These are phyloP conservation scores for Pseudozyma tsukubaensis DNA, from an alignment of 1,284 basidiomycete species.

Conservation along the genomic window DNA sequence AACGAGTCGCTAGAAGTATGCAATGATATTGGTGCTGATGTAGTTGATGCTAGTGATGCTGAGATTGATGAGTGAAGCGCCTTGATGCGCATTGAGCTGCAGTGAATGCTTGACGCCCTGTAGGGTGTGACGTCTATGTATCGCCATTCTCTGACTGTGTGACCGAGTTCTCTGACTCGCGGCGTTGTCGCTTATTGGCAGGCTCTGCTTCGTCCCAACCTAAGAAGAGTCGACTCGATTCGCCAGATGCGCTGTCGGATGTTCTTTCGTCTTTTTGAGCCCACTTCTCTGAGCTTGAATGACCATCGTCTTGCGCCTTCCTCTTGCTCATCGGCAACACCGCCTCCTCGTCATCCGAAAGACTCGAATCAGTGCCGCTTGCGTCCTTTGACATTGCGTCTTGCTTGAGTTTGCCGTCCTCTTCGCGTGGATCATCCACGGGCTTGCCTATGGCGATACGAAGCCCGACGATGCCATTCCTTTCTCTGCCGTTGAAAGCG, in stretches of 20 bases:
- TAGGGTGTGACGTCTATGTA: no score
- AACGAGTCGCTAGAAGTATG: no score
- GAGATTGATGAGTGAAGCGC: no score
- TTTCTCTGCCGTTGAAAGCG: slow-evolving; percentile 52
- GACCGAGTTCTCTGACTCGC: neutral
- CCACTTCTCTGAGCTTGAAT: neutral
- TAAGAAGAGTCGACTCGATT: no score
- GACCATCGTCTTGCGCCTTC: neutral
- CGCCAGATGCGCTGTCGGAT: neutral
- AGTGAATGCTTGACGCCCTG: slow-evolving; percentile 1
- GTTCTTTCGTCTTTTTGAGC: neutral
- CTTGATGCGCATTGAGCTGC: no score
- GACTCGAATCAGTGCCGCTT: slow-evolving; percentile 6
- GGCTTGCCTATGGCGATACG: slow-evolving; percentile 55
- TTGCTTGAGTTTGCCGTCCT: slow-evolving; percentile 32
- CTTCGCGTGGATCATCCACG: slow-evolving; percentile 40
- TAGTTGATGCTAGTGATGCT: neutral
- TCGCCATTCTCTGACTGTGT: neutral
- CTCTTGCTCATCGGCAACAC: slow-evolving; percentile 15
- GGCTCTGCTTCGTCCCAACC: neutral
- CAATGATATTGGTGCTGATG: neutral
- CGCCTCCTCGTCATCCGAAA: slow-evolving; percentile 18
- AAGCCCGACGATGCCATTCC: slow-evolving; percentile 49
- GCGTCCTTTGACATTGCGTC: neutral
- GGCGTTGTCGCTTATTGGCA: neutral